Evolutionary conservation across 2,329 filamentous ascomycete species (phyloP).

Genomic region (Fonsecaea pedrosoi): DNA sequence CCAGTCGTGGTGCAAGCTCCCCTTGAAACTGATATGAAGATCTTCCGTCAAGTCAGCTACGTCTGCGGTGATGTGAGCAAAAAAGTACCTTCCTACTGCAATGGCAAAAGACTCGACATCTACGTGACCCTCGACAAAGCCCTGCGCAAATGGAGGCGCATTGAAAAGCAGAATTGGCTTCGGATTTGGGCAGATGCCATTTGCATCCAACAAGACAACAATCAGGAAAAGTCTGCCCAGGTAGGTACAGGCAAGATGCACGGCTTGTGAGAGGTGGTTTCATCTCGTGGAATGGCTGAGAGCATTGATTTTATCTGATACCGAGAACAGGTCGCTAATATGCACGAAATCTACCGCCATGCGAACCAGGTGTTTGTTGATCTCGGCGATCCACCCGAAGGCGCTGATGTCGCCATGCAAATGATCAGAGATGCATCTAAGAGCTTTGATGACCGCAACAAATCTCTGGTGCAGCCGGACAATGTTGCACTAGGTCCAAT

Average conservation of each 20-base stretch:
- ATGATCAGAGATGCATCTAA: neutral
- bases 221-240: constrained; percentile 3
- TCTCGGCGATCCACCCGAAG: neutral
- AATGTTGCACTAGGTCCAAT: neutral
- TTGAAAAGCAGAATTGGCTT: constrained; percentile 2
- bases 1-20: neutral
- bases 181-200: constrained; percentile 3
- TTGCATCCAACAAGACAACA: neutral
- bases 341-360: constrained; percentile 5
- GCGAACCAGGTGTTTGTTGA: constrained; percentile 3
- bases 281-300: neutral
- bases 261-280: neutral
- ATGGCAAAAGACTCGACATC: constrained; percentile 5
- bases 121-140: neutral
- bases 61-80: neutral
- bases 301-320: neutral
- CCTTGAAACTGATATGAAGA: neutral
- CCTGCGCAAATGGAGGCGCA: constrained; percentile 3
- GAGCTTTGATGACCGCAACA: neutral
- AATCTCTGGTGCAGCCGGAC: neutral
- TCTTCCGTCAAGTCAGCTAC: constrained; percentile 1
- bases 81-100: constrained; percentile 1
- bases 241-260: neutral
- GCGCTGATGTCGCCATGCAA: neutral
- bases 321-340: neutral